These are phyloP conservation scores for cucumber (Cucumis sativus) DNA, from an alignment of 306 rosid species.

Conservation along the genomic window DNA sequence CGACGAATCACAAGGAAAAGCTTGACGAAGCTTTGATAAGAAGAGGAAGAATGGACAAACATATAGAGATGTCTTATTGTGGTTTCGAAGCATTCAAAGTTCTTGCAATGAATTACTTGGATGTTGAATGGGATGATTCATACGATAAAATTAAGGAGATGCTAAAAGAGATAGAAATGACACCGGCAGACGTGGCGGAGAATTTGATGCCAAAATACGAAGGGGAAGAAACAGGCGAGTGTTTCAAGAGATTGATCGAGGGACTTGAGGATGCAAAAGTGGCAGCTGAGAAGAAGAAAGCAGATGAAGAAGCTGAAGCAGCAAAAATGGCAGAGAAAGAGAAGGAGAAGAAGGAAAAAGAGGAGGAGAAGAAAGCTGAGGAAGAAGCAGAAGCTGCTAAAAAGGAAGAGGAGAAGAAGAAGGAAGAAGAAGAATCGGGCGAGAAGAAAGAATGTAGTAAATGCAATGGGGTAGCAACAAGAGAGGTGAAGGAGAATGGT, in stretches of 20 bases:
- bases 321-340: background rate
- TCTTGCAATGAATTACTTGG: constrained; percentile 52
- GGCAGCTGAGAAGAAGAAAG: constrained; percentile 18
- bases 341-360: constrained; percentile 20
- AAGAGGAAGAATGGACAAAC: constrained; percentile 83
- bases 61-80: constrained; percentile 56
- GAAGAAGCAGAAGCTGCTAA: background rate
- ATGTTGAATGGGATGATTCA: constrained; percentile 31
- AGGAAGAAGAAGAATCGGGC: background rate
- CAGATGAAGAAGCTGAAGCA: constrained; percentile 8
- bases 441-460: background rate
- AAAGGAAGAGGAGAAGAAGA: background rate
- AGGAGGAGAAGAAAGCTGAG: too few relatives aligned
- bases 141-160: constrained; percentile 22
- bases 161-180: constrained; percentile 25
- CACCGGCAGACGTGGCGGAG: constrained; percentile 91
- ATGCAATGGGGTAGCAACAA: background rate
- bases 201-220: constrained; percentile 60
- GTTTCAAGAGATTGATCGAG: constrained; percentile 30
- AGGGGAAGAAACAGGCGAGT: constrained; percentile 14
- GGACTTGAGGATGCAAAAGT: constrained; percentile 36
- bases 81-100: constrained; percentile 53
- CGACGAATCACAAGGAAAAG: constrained; percentile 67
- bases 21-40: constrained; percentile 77
- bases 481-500: background rate